Conservation (phyloP, 2,329 filamentous ascomycete genomes). For the Geoglossum cookeanum region DNA sequence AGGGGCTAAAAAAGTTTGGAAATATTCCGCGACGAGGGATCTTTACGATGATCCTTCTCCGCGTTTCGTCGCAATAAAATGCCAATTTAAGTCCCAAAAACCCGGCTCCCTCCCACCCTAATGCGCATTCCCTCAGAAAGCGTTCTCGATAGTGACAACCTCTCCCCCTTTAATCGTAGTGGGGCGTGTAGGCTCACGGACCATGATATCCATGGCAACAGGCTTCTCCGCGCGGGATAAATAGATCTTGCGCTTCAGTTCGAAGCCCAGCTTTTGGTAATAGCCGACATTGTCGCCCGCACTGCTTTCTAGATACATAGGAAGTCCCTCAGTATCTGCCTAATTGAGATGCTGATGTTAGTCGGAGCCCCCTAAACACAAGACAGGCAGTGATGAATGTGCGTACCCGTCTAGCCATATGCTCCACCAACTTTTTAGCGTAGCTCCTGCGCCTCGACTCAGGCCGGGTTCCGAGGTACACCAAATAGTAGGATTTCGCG, state of each 20-base stretch:
- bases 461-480: slow-evolving; percentile 63
- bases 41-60: too few relatives aligned
- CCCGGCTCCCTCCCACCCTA: too few relatives aligned
- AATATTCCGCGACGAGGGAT: too few relatives aligned
- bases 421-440: slow-evolving; percentile 48
- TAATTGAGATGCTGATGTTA: slow-evolving; percentile 15
- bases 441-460: slow-evolving; percentile 53
- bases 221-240: slow-evolving; percentile 38
- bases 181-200: slow-evolving; percentile 40
- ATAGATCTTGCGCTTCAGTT: slow-evolving; percentile 41
- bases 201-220: slow-evolving; percentile 61
- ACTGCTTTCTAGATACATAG: slow-evolving; percentile 65
- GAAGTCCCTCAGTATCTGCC: slow-evolving; percentile 48
- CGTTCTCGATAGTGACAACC: not conserved
- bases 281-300: slow-evolving; percentile 47
- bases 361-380: not conserved
- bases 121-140: not conserved
- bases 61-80: too few relatives aligned
- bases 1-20: too few relatives aligned
- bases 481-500: slow-evolving; percentile 57
- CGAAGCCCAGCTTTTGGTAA: slow-evolving; percentile 60
- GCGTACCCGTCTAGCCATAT: slow-evolving; percentile 44
- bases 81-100: too few relatives aligned
- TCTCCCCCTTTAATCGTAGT: not conserved
- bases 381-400: not conserved